Evolutionary conservation across 2,329 filamentous ascomycete genomes (phyloP), one percentile per base, ranked within the genome.

Genomic region (Fonsecaea pugnacius): DNA sequence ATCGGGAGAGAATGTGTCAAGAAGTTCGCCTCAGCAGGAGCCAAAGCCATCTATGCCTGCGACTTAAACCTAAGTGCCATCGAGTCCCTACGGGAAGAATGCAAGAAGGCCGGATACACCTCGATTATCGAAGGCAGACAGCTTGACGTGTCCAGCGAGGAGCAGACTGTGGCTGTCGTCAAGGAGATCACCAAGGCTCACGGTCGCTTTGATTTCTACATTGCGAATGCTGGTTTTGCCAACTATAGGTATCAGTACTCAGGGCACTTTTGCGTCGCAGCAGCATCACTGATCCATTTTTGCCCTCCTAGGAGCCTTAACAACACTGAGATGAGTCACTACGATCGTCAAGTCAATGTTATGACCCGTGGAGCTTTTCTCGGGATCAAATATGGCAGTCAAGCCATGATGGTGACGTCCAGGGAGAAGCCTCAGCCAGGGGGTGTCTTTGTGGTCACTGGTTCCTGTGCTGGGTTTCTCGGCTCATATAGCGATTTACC

Each of bases 1-100:
- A 74, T 74, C 33, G 72, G 72, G 1, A 54, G 72, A 16, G 72
- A 72, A 3, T 53, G 70, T 8, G 70, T 72, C 0, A 52, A 72
- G 9, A 63, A 58, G 0, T 60, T 72, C 7, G 72, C 71, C 16
- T 36, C 35, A 14, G 64, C 64, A 0, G 64, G 64, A 14, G 64
- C 64, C 4, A 43, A 30, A 16, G 60, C 60, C 35, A 48, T 66
- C 4, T 66, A 66, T 33, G 64, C 60, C 14, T 63, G 60, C 50
- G 64, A 66, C 33, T 48, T 66, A 48, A 59, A 66, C 36, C 16
- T 52, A 1, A 52, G 46, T 24, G 46, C 27, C 21, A 57, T 63
- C 32, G 21, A 35, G 12, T 59, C 64, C 16, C 35, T 66, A 18
- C 53, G 59, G 33, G 60, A 66, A 27, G 64, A 63, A 27, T 46